Conservation (phyloP, 2,329 filamentous ascomycete genomes). For the Boeremia lycopersici region DNA sequence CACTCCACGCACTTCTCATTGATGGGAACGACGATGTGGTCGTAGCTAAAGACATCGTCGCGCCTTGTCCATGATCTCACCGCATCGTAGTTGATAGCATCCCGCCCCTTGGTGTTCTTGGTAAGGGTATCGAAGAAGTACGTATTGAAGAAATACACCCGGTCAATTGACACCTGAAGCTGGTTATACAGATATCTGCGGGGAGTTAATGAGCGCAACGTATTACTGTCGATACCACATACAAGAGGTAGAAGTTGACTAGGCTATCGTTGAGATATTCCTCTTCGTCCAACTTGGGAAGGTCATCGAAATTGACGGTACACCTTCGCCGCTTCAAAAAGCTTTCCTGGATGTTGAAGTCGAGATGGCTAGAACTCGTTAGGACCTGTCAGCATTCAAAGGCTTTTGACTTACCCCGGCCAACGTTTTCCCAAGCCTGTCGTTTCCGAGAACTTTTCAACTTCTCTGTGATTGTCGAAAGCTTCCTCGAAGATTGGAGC, state of each 20-base stretch:
- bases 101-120: conserved; percentile 56
- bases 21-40: conserved; percentile 91
- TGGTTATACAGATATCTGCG: conserved; percentile 46
- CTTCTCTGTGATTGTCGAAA: conserved; percentile 18
- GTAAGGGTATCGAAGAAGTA: conserved; percentile 85
- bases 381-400: not conserved
- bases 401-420: conserved; percentile 24
- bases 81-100: conserved; percentile 77
- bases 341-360: not conserved
- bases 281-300: conserved; percentile 78
- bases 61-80: conserved; percentile 88
- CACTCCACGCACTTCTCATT: conserved; percentile 66
- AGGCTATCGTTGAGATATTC: conserved; percentile 93
- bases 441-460: conserved; percentile 19
- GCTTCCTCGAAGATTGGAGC: conserved; percentile 5
- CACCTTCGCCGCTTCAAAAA: conserved; percentile 5
- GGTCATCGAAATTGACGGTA: conserved; percentile 70
- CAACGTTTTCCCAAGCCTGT: conserved; percentile 38
- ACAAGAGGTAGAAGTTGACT: conserved; percentile 82
- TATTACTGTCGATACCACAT: conserved; percentile 3
- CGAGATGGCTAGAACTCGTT: not conserved
- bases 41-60: conserved; percentile 81
- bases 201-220: not conserved
- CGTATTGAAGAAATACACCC: conserved; percentile 88
- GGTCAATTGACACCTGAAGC: conserved; percentile 55